These are phyloP conservation scores for Fusarium setosum DNA, from an alignment of 2,329 filamentous ascomycete species.

Conservation along the genomic window DNA sequence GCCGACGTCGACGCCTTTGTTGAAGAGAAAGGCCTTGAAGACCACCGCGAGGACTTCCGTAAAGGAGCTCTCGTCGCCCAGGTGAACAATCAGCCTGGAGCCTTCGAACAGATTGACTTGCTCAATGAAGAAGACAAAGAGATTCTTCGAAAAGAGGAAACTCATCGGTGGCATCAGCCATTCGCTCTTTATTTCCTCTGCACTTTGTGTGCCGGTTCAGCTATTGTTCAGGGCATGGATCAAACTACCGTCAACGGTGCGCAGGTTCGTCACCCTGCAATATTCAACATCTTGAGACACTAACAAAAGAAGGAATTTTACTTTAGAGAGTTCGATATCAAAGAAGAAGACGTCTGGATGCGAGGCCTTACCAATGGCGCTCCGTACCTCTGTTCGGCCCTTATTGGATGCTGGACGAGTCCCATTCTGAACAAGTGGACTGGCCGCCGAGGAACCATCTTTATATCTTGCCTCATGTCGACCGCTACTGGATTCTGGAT, in stretches of 20 bases:
- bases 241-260: constrained; percentile 74
- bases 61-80: constrained; percentile 64
- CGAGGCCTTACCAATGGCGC: constrained; percentile 66
- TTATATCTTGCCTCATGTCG: constrained; percentile 69
- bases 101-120: constrained; percentile 42
- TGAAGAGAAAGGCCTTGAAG: constrained; percentile 46
- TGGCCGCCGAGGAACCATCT: constrained; percentile 73
- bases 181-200: constrained; percentile 51
- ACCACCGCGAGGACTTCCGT: constrained; percentile 58
- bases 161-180: constrained; percentile 48
- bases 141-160: constrained; percentile 43
- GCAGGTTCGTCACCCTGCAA: constrained; percentile 55
- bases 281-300: constrained; percentile 37
- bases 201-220: constrained; percentile 51
- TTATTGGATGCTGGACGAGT: constrained; percentile 50
- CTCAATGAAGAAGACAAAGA: constrained; percentile 46
- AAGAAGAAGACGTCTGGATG: constrained; percentile 57
- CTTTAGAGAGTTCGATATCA: constrained; percentile 45
- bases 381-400: constrained; percentile 64
- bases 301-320: constrained; percentile 47
- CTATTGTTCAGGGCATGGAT: constrained; percentile 75
- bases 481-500: constrained; percentile 64
- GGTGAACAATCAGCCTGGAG: constrained; percentile 49
- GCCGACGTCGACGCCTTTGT: constrained; percentile 52
- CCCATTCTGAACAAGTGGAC: constrained; percentile 67